Percentiles rank a stretch among this genome's conserved stretches.
phyloP scores from a whole-genome alignment of 345 rosid genomes.

The Clarkia xantiana region DNA sequence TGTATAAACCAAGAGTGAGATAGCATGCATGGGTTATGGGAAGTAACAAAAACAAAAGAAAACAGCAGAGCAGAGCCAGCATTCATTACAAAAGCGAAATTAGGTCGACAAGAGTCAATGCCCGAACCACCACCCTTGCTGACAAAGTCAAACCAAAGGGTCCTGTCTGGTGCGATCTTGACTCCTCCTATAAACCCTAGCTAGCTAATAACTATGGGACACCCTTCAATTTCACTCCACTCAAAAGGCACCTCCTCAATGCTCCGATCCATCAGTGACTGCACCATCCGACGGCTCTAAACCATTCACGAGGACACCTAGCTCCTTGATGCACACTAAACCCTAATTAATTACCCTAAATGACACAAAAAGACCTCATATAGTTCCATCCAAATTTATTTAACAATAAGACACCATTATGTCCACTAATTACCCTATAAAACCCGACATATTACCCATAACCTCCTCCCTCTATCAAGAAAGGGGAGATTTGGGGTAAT shows the following conservation, averaged over 20 bases:
- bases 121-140: conserved; percentile 85
- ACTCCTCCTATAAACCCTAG: conserved; percentile 35
- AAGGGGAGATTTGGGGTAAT: conserved; percentile 35
- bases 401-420: not conserved
- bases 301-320: not conserved
- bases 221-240: not conserved
- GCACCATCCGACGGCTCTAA: too few relatives aligned
- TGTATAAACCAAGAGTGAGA: too few relatives aligned
- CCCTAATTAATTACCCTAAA: not conserved
- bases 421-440: conserved; percentile 11
- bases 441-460: conserved; percentile 21
- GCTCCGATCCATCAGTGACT: too few relatives aligned
- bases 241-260: too few relatives aligned
- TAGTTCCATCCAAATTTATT: too few relatives aligned
- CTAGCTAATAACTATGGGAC: not conserved
- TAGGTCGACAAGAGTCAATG: conserved; percentile 61
- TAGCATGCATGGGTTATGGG: too few relatives aligned
- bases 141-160: conserved; percentile 13
- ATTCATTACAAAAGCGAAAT: conserved; percentile 9
- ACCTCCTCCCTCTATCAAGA: conserved; percentile 13
- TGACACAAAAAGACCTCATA: not conserved
- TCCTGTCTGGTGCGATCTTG: conserved; percentile 99
- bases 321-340: too few relatives aligned
- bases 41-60: too few relatives aligned
- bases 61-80: too few relatives aligned